Base-by-base conservation (phyloP, 768 basidiomycete genomes). In the Boletales sp. region DNA sequence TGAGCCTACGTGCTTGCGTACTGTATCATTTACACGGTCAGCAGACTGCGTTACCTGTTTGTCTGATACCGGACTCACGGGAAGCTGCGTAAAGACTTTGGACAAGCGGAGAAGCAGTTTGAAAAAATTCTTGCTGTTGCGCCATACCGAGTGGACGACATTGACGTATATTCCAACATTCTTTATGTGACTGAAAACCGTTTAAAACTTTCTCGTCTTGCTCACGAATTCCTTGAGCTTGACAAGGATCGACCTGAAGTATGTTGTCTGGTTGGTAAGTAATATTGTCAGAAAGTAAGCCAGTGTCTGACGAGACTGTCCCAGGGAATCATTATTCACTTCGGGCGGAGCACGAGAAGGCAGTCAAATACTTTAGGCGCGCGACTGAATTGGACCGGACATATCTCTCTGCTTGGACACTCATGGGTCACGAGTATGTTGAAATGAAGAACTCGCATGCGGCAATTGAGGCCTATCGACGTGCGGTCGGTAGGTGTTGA, bases 381-480 rank as follows among this genome's bases (percentile, higher is more conserved):
- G 93, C 95, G 8, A 89, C 94, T n/a, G 87, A 94, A 62, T 81
- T 99, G 41, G 94, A 99, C 67, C 81, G 90, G 48, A 94, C 89
- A 2, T 98, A 94, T 70, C 77, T 98, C 40, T 90, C 94, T 8
- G 96, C 96, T 6, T 99, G 96, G 96, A 98, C 95, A 5, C 72
- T 99, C 55, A 94, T 99, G 92, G 96, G 96, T 1, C 96, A 99
- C 62, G 96, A 98, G 70, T 97, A 90, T 60, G 89, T 99, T 39
- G 96, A 99, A 71, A 86, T 96, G 86, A 98, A 98, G 72, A 98
- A 99, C 68, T 93, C 93, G 5, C 94, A 98, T 74, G 96, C 96
- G 2, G 95, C 96, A 14, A 96, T 98, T 48, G 96, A 98, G 70
- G 90, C 94, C 10, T 99, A 98, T 69, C 82, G 96, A 48, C 81